These are phyloP conservation scores for Nicotiana obtusifolia DNA, from an alignment of 257 asterid species.

Conservation along the genomic window DNA sequence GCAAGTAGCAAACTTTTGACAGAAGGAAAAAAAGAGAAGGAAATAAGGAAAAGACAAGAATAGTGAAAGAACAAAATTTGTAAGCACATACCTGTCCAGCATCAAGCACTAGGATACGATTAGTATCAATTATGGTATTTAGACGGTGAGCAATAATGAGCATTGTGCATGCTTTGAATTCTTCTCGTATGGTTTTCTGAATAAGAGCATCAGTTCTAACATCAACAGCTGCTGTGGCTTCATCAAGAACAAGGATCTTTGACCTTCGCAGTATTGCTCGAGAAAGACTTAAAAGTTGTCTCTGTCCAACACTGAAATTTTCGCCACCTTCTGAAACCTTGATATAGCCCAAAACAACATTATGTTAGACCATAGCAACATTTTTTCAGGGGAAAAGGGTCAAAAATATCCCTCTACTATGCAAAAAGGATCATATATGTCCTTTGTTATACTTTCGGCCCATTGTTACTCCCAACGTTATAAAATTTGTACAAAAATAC, in stretches of 20 bases:
- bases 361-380: background rate
- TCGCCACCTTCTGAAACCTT: conserved; percentile 89
- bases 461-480: no score
- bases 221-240: conserved; percentile 89
- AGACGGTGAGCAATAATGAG: conserved; percentile 79
- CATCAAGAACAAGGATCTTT: conserved; percentile 80
- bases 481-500: no score
- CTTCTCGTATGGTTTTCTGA: conserved; percentile 76
- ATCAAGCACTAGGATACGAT: conserved; percentile 63
- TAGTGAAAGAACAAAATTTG: background rate
- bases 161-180: conserved; percentile 76
- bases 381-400: background rate
- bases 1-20: background rate
- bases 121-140: conserved; percentile 69
- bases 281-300: conserved; percentile 77
- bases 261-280: conserved; percentile 77
- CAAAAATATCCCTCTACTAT: no score
- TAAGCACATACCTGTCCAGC: conserved; percentile 49
- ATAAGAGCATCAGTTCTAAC: conserved; percentile 82
- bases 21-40: background rate
- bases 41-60: background rate
- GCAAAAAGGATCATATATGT: no score
- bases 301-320: conserved; percentile 82
- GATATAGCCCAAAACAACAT: conserved; percentile 9
- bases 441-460: no score